Evolutionary conservation across 306 rosid genomes (phyloP).

Genomic region (Castanea mollissima): DNA sequence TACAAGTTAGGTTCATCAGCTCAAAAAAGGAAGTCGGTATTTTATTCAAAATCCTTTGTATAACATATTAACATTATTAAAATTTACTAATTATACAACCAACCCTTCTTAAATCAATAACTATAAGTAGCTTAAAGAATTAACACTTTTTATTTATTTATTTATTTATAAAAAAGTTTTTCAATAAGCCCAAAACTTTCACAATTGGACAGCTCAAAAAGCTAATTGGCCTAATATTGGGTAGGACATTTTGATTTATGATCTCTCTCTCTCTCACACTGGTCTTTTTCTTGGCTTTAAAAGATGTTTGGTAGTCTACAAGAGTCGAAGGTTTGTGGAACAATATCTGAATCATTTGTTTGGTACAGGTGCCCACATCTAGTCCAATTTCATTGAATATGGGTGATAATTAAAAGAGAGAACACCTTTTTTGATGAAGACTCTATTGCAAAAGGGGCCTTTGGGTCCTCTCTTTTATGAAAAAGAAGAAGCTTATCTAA

Average conservation of each 20-base stretch:
- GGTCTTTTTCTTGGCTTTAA: constrained; percentile 24
- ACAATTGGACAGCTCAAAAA: neutral
- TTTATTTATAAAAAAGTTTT: too few relatives aligned
- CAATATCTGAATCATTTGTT: neutral
- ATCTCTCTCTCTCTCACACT: neutral
- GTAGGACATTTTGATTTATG: constrained; percentile 16
- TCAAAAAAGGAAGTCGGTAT: too few relatives aligned
- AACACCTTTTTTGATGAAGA: neutral
- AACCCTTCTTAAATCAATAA: too few relatives aligned
- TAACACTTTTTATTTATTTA: too few relatives aligned
- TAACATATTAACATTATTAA: too few relatives aligned
- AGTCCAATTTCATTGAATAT: neutral
- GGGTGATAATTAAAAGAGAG: neutral
- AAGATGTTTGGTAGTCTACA: constrained; percentile 17
- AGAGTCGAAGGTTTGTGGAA: constrained; percentile 18
- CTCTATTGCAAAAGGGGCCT: neutral
- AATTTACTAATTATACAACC: too few relatives aligned
- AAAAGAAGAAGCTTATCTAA: neutral
- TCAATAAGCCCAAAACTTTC: too few relatives aligned
- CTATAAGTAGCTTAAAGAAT: too few relatives aligned
- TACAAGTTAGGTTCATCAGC: too few relatives aligned
- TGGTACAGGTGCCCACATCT: neutral
- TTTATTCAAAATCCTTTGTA: too few relatives aligned
- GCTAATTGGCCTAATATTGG: constrained; percentile 7
- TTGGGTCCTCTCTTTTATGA: neutral